phyloP scores from a whole-genome alignment of 75 land plant species.

The Ceratopteris richardii region DNA sequence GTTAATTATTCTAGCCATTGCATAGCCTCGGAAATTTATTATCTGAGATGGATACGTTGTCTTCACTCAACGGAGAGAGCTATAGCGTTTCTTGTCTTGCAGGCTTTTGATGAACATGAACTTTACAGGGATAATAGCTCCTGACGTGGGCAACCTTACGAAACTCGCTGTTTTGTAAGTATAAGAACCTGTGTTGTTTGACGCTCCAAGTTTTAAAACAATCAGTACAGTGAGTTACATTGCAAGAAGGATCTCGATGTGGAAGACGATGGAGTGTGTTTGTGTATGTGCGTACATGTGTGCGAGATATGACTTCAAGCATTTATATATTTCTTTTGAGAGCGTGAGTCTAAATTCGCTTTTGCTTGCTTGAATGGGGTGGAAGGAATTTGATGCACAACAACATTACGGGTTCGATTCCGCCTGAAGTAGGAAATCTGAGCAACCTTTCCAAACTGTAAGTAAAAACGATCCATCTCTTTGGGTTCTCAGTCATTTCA shows the following conservation, averaged over 20 bases:
- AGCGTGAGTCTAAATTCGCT: no score
- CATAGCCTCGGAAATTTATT: background rate
- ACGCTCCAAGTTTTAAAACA: background rate
- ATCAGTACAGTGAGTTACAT: background rate
- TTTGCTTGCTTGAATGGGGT: no score
- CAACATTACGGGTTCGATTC: conserved; percentile 62
- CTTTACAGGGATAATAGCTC: conserved; percentile 54
- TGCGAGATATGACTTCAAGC: background rate
- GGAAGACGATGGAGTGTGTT: no score
- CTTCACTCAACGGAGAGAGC: no score
- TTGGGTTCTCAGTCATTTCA: background rate
- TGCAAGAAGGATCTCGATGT: background rate
- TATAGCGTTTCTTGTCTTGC: conserved; percentile 10
- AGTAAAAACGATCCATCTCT: conserved; percentile 13
- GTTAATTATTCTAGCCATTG: background rate
- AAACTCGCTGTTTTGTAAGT: conserved; percentile 52
- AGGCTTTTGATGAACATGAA: conserved; percentile 55
- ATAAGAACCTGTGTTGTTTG: no score
- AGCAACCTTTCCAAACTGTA: conserved; percentile 44
- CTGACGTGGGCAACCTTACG: conserved; percentile 51
- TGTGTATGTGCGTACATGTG: no score
- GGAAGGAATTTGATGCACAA: conserved; percentile 95
- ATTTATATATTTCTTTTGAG: background rate
- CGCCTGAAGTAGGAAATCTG: conserved; percentile 71
- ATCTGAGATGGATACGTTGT: background rate